Evolutionary conservation across 768 basidiomycete species (phyloP), one percentile per base, ranked within the genome.

Genomic region (Termitomyces eurrhizus): DNA sequence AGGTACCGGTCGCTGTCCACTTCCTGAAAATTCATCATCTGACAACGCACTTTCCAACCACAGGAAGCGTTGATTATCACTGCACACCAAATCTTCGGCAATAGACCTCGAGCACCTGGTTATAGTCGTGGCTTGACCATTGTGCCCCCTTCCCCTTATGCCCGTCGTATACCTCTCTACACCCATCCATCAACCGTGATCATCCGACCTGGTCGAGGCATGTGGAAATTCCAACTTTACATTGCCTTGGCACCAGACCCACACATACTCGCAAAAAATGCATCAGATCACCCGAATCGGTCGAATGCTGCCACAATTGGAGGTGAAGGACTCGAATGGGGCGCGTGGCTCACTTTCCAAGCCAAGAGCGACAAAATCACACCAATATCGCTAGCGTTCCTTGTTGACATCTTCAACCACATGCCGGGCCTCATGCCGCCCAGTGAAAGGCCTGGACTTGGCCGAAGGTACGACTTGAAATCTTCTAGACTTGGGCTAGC

Each of bases 261-360:
- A 0, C 63, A 74, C 12, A 74, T 84, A 26, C 62, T 68, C 8
- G 68, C 70, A 2, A 76, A 70, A 51, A 84, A 86, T 61, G 55
- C 67, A 7, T 67, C 73, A 14, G 69, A 71, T 55, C 75, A 76
- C 55, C 62, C 73, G 13, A 69, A 65, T 36, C 75, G 83, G 39
- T 77, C 78, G 5, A 70, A 68, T 52, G 62, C 71, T 26, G 64
- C 71, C 6, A 78, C 75, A 0, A 68, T 83, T 14, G 84, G 85
- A 29, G 83, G 83, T 7, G 82, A 79, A 0, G 83, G 85, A 1
- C 61, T 78, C 4, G 80, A 83, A 65, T 86, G 82, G 80, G 87
- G 82, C 14, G 78, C 80, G 13, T 88, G 86, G 84, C 72, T 85
- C 26, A 72, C 77, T 53, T 78, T 86, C 52, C 66, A 64, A 9